Conservation (phyloP, 1,139 yeast genomes). For the Yamadazyma membranifaciens region DNA sequence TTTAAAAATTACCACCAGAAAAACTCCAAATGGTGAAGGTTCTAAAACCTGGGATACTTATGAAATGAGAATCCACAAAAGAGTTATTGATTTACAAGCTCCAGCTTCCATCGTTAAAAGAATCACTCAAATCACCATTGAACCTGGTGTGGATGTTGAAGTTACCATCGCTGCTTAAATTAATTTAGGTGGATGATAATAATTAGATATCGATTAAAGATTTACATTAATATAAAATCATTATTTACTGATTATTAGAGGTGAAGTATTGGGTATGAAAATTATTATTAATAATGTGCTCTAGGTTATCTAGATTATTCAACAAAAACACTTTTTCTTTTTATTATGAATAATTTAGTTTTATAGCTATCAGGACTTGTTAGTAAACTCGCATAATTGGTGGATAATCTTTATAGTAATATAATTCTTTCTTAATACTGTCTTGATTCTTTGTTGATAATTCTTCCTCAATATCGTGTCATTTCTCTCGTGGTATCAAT, state of each 20-base stretch:
- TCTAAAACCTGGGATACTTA: constrained; percentile 99
- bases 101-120: constrained; percentile 93
- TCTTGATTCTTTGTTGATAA: no score
- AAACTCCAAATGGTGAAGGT: constrained; percentile 99
- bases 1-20: constrained; percentile 98
- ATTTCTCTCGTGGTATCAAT: no score
- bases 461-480: no score
- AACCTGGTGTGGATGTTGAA: constrained; percentile 51
- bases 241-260: not conserved
- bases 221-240: not conserved
- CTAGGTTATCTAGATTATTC: constrained; percentile 17
- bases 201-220: no score
- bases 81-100: constrained; percentile 97
- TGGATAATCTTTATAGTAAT: constrained; percentile 1
- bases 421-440: no score
- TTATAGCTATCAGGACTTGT: constrained; percentile 16
- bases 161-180: constrained; percentile 37
- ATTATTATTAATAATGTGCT: constrained; percentile 10
- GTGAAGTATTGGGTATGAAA: constrained; percentile 7
- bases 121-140: constrained; percentile 89
- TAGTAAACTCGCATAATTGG: not conserved
- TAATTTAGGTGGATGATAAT: not conserved
- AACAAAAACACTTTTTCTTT: constrained; percentile 2
- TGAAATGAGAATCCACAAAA: constrained; percentile 99
- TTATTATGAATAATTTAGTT: constrained; percentile 1